Evolutionary conservation across 192 early-diverging fungal species (phyloP).

Genomic region (Oehlia diaphana): DNA sequence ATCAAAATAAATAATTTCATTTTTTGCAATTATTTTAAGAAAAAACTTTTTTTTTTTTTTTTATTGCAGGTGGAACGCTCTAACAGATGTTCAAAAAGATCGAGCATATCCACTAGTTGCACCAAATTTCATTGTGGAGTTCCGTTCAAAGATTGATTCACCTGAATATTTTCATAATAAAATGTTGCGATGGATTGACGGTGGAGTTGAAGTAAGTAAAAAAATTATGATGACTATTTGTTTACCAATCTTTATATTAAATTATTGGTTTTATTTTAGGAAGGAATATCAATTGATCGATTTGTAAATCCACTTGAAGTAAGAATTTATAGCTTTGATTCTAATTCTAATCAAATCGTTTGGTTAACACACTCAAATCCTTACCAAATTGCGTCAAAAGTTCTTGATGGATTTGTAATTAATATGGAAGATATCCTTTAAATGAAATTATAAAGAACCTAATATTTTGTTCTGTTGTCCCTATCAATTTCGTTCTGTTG

Average conservation of each 20-base stretch:
- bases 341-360: too few relatives aligned
- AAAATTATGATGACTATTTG: background rate
- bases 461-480: too few relatives aligned
- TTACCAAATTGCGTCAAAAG: too few relatives aligned
- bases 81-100: background rate
- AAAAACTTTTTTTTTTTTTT: too few relatives aligned
- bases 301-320: background rate
- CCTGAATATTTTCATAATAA: conserved; percentile 7
- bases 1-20: too few relatives aligned
- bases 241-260: background rate
- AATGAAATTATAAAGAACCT: too few relatives aligned
- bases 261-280: conserved; percentile 1
- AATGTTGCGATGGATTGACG: conserved; percentile 18
- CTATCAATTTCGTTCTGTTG: too few relatives aligned
- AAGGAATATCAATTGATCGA: conserved; percentile 19
- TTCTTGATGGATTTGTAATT: too few relatives aligned
- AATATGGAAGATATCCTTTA: too few relatives aligned
- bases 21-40: too few relatives aligned
- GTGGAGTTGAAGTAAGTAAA: conserved; percentile 20
- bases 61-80: conserved; percentile 17
- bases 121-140: conserved; percentile 15
- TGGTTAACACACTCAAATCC: too few relatives aligned
- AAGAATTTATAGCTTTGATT: background rate
- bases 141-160: conserved; percentile 8
- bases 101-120: conserved; percentile 7